Evolutionary conservation across 352 stramenopile species (phyloP), one percentile per base, ranked within the genome.

Genomic region (Pythium aristosporum): DNA sequence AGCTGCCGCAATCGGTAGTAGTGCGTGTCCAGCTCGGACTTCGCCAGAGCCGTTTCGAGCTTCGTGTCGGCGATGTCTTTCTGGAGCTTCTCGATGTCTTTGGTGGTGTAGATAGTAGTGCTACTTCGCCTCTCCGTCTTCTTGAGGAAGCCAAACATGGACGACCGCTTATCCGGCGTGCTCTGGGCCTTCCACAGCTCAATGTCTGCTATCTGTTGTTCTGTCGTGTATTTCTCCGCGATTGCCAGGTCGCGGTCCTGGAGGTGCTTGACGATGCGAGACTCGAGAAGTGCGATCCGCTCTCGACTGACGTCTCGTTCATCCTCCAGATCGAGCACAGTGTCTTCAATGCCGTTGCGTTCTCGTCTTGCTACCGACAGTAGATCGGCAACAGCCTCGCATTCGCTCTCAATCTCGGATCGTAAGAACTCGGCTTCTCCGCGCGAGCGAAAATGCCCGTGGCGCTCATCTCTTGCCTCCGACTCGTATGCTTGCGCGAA

Each of bases 241-340:
- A 91, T 91, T 30, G 79, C 80, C 39, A 88, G 59, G 54, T 89
- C 82, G 23, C 82, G 79, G 52, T 91, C 80, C 51, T 89, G 79
- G 30, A 91, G 46, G n/a, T 87, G 75, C 59, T 91, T 89, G 52
- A 82, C 79, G 48, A 91, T 88, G 13, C 80, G 75, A n/a, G 80
- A 73, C 55, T 91, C 82, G 11, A 89, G 70, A 21, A 91, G 69
- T 13, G 74, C 68, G 52, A 91, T 88, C 16, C 71, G 68, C 57
- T 87, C 71, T 32, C 51, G 67, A 57, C 72, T 87, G 25, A 69
- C 65, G 13, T 80, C 71, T 2, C 68, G 63, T 47, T 91, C 76
- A 18, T 77, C 68, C 16, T 80, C 64, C 11, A 89, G 53, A 34
- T 67, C 61, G 18, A 67, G 11, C 18, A 87, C 51, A 36, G 73